These are phyloP conservation scores for Solanum appendiculatum DNA, from an alignment of 257 asterid genomes.

Conservation along the genomic window DNA sequence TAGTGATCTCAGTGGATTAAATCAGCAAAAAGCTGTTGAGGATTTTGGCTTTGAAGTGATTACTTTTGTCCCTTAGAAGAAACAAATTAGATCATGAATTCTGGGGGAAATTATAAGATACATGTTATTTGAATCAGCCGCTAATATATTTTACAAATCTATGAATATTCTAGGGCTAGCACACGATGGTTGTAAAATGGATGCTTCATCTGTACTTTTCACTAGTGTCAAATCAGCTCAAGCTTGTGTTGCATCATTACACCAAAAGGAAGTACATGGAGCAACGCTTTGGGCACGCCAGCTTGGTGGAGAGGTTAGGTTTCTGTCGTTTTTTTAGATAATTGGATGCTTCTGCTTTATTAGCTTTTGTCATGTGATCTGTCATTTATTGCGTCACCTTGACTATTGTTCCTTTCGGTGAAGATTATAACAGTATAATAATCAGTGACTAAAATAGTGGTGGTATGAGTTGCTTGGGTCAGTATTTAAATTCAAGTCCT, in stretches of 20 bases:
- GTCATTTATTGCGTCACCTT: background rate
- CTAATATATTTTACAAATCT: background rate
- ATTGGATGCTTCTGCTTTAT: background rate
- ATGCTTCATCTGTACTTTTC: conserved; percentile 67
- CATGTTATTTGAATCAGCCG: background rate
- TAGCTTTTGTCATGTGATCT: background rate
- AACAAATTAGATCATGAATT: background rate
- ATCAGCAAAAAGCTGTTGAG: background rate
- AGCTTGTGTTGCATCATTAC: conserved; percentile 73
- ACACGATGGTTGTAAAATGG: conserved; percentile 77
- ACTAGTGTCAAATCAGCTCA: conserved; percentile 91
- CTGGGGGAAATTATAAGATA: background rate
- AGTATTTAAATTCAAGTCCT: background rate
- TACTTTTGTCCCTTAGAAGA: background rate
- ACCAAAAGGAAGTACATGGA: conserved; percentile 70
- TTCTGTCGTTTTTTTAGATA: background rate
- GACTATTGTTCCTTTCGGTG: background rate
- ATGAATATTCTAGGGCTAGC: conserved; percentile 47
- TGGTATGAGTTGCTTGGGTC: background rate
- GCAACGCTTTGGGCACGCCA: conserved; percentile 92
- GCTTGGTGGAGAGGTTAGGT: conserved; percentile 93
- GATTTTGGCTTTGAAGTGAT: background rate
- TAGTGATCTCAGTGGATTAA: background rate
- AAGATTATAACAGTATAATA: background rate
- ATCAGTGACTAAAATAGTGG: background rate